A percentile compares a stretch with the other conserved stretches of the same genome.
phyloP scores from a whole-genome alignment of 2,329 filamentous ascomycete genomes.

The Alternaria atra region DNA sequence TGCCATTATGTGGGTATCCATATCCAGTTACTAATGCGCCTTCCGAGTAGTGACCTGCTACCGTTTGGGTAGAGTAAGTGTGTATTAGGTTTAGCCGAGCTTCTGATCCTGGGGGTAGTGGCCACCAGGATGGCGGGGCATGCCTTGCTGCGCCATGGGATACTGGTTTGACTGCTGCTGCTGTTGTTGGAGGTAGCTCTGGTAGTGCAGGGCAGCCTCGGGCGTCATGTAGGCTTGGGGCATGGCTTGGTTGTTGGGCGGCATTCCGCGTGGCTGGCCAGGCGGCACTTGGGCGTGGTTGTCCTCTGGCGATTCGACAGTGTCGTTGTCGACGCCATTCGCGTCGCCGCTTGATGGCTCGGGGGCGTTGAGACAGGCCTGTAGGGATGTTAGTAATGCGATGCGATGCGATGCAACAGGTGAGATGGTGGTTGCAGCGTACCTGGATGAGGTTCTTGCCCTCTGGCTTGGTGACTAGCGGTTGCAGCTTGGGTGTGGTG shows the following conservation, averaged over 20 bases:
- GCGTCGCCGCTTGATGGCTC: conserved; percentile 85
- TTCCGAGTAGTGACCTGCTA: conserved; percentile 39
- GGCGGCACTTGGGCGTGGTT: conserved; percentile 80
- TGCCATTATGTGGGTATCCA: conserved; percentile 53
- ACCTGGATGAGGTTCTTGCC: conserved; percentile 99
- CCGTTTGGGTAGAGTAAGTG: conserved; percentile 32
- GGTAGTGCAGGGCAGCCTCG: conserved; percentile 79
- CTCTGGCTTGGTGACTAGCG: conserved; percentile 96
- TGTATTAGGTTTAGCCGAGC: conserved; percentile 48
- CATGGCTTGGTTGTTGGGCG: conserved; percentile 70
- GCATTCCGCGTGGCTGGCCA: conserved; percentile 71
- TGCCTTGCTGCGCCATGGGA: conserved; percentile 79
- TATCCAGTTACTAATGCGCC: conserved; percentile 47
- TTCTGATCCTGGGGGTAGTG: conserved; percentile 73
- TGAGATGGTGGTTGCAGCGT: conserved; percentile 47
- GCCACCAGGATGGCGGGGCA: conserved; percentile 68
- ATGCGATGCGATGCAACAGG: conserved; percentile 15
- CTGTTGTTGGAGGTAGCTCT: conserved; percentile 75
- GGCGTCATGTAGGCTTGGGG: conserved; percentile 71
- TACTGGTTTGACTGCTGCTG: conserved; percentile 73
- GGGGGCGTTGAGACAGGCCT: conserved; percentile 97
- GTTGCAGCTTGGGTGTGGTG: conserved; percentile 97
- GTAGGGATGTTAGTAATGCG: conserved; percentile 47
- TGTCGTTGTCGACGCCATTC: conserved; percentile 61
- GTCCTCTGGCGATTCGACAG: conserved; percentile 90